These are phyloP conservation scores for Baudoinia panamericana DNA, from an alignment of 495 filamentous ascomycete genomes.

Conservation along the genomic window DNA sequence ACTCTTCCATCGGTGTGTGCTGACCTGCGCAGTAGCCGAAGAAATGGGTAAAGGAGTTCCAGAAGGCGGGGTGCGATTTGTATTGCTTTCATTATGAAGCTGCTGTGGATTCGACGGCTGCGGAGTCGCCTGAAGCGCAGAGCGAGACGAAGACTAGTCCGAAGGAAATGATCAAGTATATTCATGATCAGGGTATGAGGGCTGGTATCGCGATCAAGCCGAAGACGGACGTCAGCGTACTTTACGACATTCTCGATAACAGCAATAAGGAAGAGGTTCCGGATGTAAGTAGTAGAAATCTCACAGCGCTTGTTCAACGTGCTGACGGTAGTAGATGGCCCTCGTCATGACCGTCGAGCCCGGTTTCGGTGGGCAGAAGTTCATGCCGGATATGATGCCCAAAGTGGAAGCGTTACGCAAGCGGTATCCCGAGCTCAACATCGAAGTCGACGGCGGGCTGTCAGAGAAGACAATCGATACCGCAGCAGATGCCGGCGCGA, in stretches of 20 bases:
- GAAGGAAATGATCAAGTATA: slow-evolving; percentile 71
- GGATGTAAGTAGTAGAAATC: slow-evolving; percentile 80
- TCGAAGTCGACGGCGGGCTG: slow-evolving; percentile 91
- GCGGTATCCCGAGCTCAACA: slow-evolving; percentile 81
- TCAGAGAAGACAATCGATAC: slow-evolving; percentile 81
- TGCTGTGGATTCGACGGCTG: slow-evolving; percentile 70
- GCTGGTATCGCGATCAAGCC: slow-evolving; percentile 95
- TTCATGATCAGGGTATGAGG: slow-evolving; percentile 77
- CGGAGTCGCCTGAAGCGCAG: slow-evolving; percentile 57
- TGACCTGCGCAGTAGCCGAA: slow-evolving; percentile 52
- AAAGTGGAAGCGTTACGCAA: slow-evolving; percentile 76
- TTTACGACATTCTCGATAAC: slow-evolving; percentile 77
- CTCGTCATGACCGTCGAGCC: slow-evolving; percentile 98
- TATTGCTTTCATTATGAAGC: slow-evolving; percentile 99
- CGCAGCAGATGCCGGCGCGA: slow-evolving; percentile 89
- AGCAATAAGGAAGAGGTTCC: slow-evolving; percentile 59
- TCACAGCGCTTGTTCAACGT: background rate
- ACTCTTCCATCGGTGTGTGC: background rate
- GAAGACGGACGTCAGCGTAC: slow-evolving; percentile 72
- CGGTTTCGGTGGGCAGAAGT: slow-evolving; percentile 95
- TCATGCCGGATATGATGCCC: slow-evolving; percentile 89
- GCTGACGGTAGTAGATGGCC: slow-evolving; percentile 57
- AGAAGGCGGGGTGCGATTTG: slow-evolving; percentile 84
- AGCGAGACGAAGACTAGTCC: slow-evolving; percentile 60
- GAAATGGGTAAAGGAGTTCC: slow-evolving; percentile 92